phyloP scores from a whole-genome alignment of 139 green algal genomes.

The Edaphochlamys debaryana region DNA sequence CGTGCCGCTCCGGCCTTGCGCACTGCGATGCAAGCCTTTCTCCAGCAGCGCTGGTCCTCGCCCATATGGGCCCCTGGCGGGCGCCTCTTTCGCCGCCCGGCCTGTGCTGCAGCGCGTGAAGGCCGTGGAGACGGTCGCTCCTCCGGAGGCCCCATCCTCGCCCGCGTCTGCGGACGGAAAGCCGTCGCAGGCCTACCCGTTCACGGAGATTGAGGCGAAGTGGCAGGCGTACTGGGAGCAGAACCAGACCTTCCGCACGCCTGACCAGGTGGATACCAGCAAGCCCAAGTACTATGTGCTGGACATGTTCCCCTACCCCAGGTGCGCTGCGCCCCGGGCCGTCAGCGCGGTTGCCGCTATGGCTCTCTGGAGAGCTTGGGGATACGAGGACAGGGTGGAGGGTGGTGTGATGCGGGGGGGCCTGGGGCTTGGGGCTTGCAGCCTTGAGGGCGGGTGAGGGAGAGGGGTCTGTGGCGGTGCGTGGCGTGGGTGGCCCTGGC shows the following conservation, averaged over 20 bases:
- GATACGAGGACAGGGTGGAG: too few relatives aligned
- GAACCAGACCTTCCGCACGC: slow-evolving; percentile 94
- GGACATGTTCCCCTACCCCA: slow-evolving; percentile 99
- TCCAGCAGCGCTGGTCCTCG: not conserved
- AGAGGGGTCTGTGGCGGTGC: too few relatives aligned
- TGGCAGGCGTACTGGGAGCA: slow-evolving; percentile 94
- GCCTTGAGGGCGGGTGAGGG: too few relatives aligned
- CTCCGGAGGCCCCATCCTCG: not conserved
- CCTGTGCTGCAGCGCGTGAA: not conserved
- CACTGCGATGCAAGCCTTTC: slow-evolving; percentile 21
- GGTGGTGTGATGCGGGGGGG: too few relatives aligned
- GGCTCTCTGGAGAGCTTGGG: too few relatives aligned
- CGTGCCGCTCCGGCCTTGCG: slow-evolving; percentile 13
- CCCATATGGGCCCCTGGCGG: not conserved
- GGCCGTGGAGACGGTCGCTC: slow-evolving; percentile 26
- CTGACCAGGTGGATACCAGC: slow-evolving; percentile 88
- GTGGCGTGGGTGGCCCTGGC: too few relatives aligned
- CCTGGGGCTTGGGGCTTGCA: too few relatives aligned
- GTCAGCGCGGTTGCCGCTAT: too few relatives aligned
- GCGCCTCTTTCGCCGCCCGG: not conserved
- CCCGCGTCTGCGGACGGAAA: not conserved
- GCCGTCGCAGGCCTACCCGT: slow-evolving; percentile 80
- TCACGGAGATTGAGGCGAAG: slow-evolving; percentile 89
- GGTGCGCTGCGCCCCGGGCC: slow-evolving; percentile 52
- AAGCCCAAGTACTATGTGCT: slow-evolving; percentile 99